Evolutionary conservation across 495 filamentous ascomycete genomes (phyloP).

Genomic region (Aspergillus incahuasiensis): DNA sequence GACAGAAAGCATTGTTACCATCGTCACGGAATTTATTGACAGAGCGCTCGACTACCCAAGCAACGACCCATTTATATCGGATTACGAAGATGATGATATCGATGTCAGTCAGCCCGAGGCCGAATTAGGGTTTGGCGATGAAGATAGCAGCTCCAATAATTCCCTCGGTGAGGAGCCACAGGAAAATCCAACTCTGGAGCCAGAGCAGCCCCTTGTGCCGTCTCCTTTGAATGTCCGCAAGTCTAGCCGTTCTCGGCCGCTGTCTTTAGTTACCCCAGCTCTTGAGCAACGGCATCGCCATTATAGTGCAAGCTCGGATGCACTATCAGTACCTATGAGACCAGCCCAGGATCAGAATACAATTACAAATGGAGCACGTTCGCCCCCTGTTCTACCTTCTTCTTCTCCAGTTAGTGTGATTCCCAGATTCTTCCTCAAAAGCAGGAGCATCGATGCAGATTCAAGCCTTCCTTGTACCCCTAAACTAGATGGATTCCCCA

Average conservation of each 20-base stretch:
- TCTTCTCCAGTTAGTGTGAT: too few relatives aligned
- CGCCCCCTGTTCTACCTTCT: too few relatives aligned
- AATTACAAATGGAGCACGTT: too few relatives aligned
- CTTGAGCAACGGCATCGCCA: not conserved
- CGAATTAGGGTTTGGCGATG: too few relatives aligned
- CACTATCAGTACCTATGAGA: too few relatives aligned
- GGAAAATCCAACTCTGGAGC: not conserved
- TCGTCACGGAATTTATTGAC: slow-evolving; percentile 27
- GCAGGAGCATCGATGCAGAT: too few relatives aligned
- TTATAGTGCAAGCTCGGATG: not conserved
- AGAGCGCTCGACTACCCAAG: slow-evolving; percentile 12
- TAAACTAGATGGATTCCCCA: too few relatives aligned
- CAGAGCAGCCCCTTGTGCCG: slow-evolving; percentile 15
- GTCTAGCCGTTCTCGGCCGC: not conserved
- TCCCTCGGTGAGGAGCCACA: not conserved
- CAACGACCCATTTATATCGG: slow-evolving; percentile 29
- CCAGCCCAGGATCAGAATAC: not conserved
- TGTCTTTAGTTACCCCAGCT: not conserved
- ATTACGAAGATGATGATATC: slow-evolving; percentile 3
- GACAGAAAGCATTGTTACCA: slow-evolving; percentile 16
- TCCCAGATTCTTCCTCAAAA: too few relatives aligned
- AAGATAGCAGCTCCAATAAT: not conserved
- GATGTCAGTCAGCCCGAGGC: too few relatives aligned
- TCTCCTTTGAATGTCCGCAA: slow-evolving; percentile 29
- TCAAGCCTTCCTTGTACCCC: too few relatives aligned